phyloP scores from a whole-genome alignment of 805 yeast genomes.

The Candida boidinii region DNA sequence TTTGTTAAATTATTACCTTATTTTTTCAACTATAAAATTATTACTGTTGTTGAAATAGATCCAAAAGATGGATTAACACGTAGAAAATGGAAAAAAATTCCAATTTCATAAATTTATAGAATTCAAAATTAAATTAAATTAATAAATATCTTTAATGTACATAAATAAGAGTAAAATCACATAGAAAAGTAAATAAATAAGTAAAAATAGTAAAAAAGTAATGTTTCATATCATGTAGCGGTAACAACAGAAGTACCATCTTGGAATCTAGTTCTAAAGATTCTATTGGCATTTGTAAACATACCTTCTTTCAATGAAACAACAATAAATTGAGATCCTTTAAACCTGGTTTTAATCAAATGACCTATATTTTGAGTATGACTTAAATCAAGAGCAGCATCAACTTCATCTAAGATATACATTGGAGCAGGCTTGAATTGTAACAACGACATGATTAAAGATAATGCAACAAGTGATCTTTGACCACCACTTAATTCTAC shows the following conservation, averaged over 20 bases:
- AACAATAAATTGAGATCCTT: constrained; percentile 93
- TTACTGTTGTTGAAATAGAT: constrained; percentile 3
- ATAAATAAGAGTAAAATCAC: neutral
- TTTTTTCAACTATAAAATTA: constrained; percentile 7
- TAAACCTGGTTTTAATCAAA: constrained; percentile 86
- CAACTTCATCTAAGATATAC: constrained; percentile 96
- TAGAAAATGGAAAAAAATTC: constrained; percentile 13
- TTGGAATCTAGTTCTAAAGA: constrained; percentile 88
- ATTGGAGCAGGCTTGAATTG: constrained; percentile 98
- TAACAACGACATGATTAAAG: constrained; percentile 82
- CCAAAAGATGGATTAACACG: constrained; percentile 14
- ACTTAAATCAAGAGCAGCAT: constrained; percentile 93
- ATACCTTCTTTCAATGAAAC: constrained; percentile 96
- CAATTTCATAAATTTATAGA: too few species aligned
- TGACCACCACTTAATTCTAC: constrained; percentile 98
- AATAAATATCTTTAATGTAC: neutral
- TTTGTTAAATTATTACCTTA: constrained; percentile 10
- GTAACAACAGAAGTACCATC: constrained; percentile 94
- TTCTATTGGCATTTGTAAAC: constrained; percentile 95
- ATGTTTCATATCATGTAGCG: constrained; percentile 34
- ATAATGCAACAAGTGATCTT: constrained; percentile 85
- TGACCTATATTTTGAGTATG: constrained; percentile 98
- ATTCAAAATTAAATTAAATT: neutral
- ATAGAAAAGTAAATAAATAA: neutral
- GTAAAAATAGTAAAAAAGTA: neutral